These are phyloP conservation scores for Calonectria multiphialidica DNA, from an alignment of 2,329 filamentous ascomycete genomes.

Conservation along the genomic window DNA sequence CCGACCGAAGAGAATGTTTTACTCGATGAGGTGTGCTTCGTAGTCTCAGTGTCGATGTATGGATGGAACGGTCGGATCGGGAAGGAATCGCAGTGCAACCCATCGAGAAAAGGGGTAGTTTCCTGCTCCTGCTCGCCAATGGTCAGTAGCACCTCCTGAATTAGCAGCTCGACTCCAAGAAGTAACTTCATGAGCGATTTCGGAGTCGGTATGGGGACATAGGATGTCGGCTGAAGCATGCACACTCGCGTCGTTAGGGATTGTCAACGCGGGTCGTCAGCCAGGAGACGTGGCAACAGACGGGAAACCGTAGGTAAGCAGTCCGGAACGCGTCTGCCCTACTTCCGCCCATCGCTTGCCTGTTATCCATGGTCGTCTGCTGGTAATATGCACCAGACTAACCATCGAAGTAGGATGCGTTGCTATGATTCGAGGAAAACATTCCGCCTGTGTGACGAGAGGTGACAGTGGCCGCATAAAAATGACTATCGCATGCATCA, in stretches of 20 bases:
- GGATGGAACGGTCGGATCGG: background rate
- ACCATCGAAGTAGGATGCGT: background rate
- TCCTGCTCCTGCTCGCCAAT: background rate
- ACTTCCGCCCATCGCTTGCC: no score
- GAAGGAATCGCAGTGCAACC: background rate
- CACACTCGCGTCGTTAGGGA: background rate
- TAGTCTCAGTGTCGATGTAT: background rate
- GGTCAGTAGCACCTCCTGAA: background rate
- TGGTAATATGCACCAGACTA: background rate
- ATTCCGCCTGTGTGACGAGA: no score
- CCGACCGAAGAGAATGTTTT: background rate
- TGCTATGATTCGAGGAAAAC: background rate
- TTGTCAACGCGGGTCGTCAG: background rate
- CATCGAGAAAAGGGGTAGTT: background rate
- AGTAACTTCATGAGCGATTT: background rate
- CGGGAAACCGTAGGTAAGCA: no score
- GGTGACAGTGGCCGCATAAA: background rate
- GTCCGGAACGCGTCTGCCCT: background rate
- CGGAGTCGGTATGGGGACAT: no score
- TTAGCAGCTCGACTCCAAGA: background rate
- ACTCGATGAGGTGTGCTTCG: background rate
- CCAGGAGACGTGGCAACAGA: background rate
- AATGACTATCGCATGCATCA: background rate
- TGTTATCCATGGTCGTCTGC: background rate
- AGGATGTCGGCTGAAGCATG: background rate